Conservation (phyloP, 176 grass and related monocot species). For the Ensete ventricosum region DNA sequence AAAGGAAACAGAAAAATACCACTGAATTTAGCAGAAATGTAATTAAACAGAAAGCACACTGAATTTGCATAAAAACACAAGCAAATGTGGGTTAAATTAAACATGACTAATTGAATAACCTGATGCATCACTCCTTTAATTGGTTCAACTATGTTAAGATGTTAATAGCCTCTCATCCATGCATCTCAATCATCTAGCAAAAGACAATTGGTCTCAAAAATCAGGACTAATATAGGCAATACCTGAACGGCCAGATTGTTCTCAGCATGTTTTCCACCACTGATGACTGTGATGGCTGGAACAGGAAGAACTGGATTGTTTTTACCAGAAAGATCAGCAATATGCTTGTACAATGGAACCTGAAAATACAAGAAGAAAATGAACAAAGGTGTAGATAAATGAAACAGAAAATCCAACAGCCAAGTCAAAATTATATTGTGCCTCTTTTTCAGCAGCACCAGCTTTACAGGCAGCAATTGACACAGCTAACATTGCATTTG, state of each 20-base stretch:
- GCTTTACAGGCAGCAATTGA: constrained; percentile 98
- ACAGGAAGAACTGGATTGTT: constrained; percentile 56
- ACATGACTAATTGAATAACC: too few relatives aligned
- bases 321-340: constrained; percentile 89
- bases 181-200: neutral
- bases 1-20: neutral
- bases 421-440: constrained; percentile 12
- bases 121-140: too few relatives aligned
- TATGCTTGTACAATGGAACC: constrained; percentile 93
- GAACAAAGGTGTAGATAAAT: neutral
- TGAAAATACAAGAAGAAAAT: constrained; percentile 24
- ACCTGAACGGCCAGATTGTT: constrained; percentile 74
- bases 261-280: constrained; percentile 82
- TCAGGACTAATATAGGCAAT: constrained; percentile 22
- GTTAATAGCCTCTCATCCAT: neutral
- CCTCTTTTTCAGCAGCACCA: constrained; percentile 97
- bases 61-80: too few relatives aligned
- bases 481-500: constrained; percentile 85
- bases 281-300: constrained; percentile 82
- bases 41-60: too few relatives aligned
- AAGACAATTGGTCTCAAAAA: constrained; percentile 3
- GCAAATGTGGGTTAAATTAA: too few relatives aligned
- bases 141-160: neutral
- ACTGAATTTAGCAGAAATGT: too few relatives aligned
- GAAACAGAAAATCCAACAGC: constrained; percentile 1